These are phyloP conservation scores for Saccharomycopsis crataegensis DNA, from an alignment of 1,139 yeast species.

Conservation along the genomic window DNA sequence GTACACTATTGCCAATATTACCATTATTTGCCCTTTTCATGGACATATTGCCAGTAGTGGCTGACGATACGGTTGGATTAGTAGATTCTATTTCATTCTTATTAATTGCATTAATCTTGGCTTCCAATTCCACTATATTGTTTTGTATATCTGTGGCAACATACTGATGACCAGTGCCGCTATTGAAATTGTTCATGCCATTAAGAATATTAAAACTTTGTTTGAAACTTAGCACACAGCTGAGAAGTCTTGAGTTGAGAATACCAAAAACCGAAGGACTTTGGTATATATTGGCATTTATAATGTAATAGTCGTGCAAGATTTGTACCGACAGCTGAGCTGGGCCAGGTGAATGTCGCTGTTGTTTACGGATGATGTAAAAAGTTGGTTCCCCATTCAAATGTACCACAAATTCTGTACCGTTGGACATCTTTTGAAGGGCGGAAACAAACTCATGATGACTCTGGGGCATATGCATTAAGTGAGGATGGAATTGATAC, in stretches of 20 bases:
- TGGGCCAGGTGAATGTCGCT: constrained; percentile 44
- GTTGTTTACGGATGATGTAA: constrained; percentile 85
- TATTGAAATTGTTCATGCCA: constrained; percentile 11
- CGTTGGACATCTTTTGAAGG: constrained; percentile 63
- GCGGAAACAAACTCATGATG: constrained; percentile 37
- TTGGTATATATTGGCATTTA: constrained; percentile 90
- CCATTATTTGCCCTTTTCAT: background rate
- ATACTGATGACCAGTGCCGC: constrained; percentile 12
- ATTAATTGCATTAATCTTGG: background rate
- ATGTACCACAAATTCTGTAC: constrained; percentile 75
- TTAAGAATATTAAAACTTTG: constrained; percentile 10
- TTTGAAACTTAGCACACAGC: constrained; percentile 12
- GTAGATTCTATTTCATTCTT: background rate
- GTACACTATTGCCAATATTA: no score
- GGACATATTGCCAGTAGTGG: no score
- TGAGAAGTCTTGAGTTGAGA: constrained; percentile 45
- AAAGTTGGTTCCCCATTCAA: constrained; percentile 80
- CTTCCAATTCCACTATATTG: constrained; percentile 4
- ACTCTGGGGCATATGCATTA: constrained; percentile 29
- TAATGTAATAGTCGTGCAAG: constrained; percentile 71
- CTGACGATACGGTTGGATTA: no score
- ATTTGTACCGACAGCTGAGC: constrained; percentile 33
- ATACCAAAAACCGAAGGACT: constrained; percentile 63
- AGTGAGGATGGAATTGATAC: constrained; percentile 69
- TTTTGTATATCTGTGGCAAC: constrained; percentile 1